Conservation (phyloP, 1,284 basidiomycete genomes). For the Inonotus obliquus region DNA sequence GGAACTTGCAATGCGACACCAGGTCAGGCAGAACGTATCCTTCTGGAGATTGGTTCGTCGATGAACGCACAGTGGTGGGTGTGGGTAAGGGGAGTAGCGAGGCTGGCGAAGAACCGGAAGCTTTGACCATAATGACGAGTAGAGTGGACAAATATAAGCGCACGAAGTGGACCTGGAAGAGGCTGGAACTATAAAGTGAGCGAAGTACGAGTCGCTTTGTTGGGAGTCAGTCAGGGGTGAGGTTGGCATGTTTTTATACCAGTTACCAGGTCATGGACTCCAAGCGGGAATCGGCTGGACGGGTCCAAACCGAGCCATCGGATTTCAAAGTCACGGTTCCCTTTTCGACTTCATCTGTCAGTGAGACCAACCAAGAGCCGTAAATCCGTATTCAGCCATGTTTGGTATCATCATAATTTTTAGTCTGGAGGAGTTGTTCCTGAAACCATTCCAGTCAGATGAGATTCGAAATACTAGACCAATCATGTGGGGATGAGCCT, state of each 20-base stretch:
- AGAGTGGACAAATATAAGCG: background rate
- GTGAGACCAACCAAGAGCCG: background rate
- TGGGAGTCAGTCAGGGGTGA: background rate
- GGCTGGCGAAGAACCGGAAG: slow-evolving; percentile 7
- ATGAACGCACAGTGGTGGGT: background rate
- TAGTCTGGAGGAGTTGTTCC: background rate
- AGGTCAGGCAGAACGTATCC: slow-evolving; percentile 61
- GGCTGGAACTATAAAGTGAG: background rate
- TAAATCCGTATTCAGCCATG: slow-evolving; percentile 3
- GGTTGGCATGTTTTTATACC: slow-evolving; percentile 1
- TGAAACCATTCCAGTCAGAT: slow-evolving; percentile 7
- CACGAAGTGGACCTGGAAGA: background rate
- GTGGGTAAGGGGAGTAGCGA: background rate
- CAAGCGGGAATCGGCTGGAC: slow-evolving; percentile 1
- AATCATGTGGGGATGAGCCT: background rate
- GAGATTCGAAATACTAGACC: background rate
- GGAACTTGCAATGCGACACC: slow-evolving; percentile 54
- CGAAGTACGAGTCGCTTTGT: background rate
- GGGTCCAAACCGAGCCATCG: slow-evolving; percentile 2
- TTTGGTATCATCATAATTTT: slow-evolving; percentile 4
- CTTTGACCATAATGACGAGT: slow-evolving; percentile 14
- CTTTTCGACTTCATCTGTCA: slow-evolving; percentile 10
- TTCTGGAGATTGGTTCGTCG: background rate
- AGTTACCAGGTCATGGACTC: background rate
- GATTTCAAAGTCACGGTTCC: slow-evolving; percentile 4